These are phyloP conservation scores for Venturia carpophila DNA, from an alignment of 2,329 filamentous ascomycete species.

Conservation along the genomic window DNA sequence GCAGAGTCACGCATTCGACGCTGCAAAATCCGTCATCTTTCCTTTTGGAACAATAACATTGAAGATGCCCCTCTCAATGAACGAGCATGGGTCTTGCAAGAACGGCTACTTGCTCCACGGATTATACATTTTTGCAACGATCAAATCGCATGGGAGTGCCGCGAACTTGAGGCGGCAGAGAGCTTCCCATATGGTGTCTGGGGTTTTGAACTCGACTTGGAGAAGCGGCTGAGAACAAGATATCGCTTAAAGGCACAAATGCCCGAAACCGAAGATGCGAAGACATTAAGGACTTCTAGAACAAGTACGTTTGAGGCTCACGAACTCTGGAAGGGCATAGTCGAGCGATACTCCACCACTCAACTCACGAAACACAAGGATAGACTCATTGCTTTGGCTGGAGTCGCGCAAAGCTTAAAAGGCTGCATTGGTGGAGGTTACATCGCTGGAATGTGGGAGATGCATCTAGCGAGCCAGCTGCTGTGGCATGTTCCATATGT, in stretches of 20 bases:
- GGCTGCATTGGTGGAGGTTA: constrained; percentile 21
- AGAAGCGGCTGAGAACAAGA: constrained; percentile 11
- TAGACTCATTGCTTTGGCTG: constrained; percentile 23
- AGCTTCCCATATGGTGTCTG: constrained; percentile 18
- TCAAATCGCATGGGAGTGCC: constrained; percentile 25
- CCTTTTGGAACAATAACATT: constrained; percentile 19
- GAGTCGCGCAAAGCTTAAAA: constrained; percentile 20
- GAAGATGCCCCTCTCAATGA: constrained; percentile 22
- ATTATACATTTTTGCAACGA: constrained; percentile 24
- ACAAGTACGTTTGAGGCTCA: constrained; percentile 14
- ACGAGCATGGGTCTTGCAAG: constrained; percentile 26
- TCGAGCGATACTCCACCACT: constrained; percentile 22
- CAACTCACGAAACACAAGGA: constrained; percentile 19
- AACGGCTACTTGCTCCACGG: constrained; percentile 23
- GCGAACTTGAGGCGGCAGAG: constrained; percentile 16
- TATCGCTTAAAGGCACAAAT: constrained; percentile 19
- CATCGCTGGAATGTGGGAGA: constrained; percentile 22
- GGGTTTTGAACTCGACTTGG: constrained; percentile 12
- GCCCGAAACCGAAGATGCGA: background rate
- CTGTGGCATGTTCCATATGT: constrained; percentile 22
- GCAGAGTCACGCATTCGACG: background rate
- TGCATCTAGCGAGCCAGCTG: constrained; percentile 22
- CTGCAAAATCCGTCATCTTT: constrained; percentile 20
- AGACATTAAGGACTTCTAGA: constrained; percentile 16
- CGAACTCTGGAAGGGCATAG: constrained; percentile 22